Base-by-base conservation (phyloP, 2,329 filamentous ascomycete genomes). In the Sarocladiaceae sp. region DNA sequence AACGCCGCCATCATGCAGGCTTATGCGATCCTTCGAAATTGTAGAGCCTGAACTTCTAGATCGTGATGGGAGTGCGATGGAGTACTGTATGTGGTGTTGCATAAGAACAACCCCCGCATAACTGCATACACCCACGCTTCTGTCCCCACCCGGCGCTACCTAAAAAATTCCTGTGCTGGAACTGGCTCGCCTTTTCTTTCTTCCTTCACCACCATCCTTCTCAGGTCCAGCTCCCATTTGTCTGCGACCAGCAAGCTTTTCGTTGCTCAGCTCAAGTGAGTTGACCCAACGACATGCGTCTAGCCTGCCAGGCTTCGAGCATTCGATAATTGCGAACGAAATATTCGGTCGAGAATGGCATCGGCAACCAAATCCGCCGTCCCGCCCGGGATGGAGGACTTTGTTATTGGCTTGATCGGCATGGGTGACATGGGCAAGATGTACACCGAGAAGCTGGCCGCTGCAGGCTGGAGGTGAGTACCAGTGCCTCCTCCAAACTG, bases 391-490 rank as follows among this genome's bases (percentile, higher is more conserved):
- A 82, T 82, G 85, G 82, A 86, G 60, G 77, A 80, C 64, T 90
- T 90, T 67, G 83, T 87, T 57, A 82, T 99, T 60, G 94, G 94
- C 60, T 88, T 99, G 65, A 99, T 99, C 68, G 94, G 94, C 55
- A 97, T 99, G 92, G 94, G 94, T 58, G 93, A 97, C 65, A 99
- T 99, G 94, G 94, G 94, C 64, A 96, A 87, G 80, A 95, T 99
- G 90, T 99, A 99, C 71, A 90, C 94, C 64, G 84, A 87, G 65
- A 84, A 85, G 66, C 82, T 99, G 64, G 91, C 90, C 71, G 83
- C 83, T 66, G 94, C 93, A 66, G 94, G 94, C 65, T 99, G 94
- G 93, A 97, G 90, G 94, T 97, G 62, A 73, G 69, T 71, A 51
- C 54, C 28, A 7, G n/a, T 22, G 23, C 13, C 37, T 50, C n/a